A percentile compares a stretch with the other conserved stretches of the same genome.
Evolutionary conservation across 2,329 filamentous ascomycete genomes (phyloP).

Genomic region (Microascus cirrosus): DNA sequence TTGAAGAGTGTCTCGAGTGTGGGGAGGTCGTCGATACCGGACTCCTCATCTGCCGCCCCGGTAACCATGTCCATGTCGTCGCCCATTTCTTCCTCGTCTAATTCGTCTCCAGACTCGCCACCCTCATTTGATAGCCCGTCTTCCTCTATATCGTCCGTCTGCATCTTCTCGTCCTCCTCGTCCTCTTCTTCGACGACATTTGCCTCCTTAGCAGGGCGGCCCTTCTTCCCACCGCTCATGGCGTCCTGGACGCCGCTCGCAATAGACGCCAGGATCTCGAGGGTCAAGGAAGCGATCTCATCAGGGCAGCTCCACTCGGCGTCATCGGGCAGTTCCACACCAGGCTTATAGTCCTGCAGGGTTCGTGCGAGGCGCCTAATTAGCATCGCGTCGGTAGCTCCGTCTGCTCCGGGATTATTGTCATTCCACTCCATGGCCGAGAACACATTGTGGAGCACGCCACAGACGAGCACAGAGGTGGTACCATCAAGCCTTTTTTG

Average conservation of each 20-base stretch:
- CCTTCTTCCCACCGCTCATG: slow-evolving; percentile 21
- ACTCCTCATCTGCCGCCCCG: slow-evolving; percentile 31
- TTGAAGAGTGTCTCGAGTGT: slow-evolving; percentile 37
- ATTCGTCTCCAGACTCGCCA: slow-evolving; percentile 36
- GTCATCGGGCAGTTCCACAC: background rate
- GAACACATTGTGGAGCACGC: slow-evolving; percentile 53
- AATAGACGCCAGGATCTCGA: slow-evolving; percentile 55
- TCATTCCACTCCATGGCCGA: slow-evolving; percentile 41
- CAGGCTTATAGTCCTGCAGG: slow-evolving; percentile 18
- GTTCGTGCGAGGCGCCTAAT: slow-evolving; percentile 30
- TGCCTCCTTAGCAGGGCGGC: slow-evolving; percentile 23
- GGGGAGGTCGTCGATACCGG: slow-evolving; percentile 39
- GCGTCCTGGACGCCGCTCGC: slow-evolving; percentile 46
- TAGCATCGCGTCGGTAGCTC: slow-evolving; percentile 37
- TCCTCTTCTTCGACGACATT: slow-evolving; percentile 22
- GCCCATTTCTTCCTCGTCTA: slow-evolving; percentile 45
- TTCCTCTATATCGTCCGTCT: slow-evolving; percentile 22
- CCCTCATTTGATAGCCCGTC: slow-evolving; percentile 22
- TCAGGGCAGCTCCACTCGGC: slow-evolving; percentile 23
- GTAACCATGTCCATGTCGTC: slow-evolving; percentile 57
- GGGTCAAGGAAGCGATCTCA: slow-evolving; percentile 40
- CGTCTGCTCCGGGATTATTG: slow-evolving; percentile 32
- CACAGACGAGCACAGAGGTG: slow-evolving; percentile 45
- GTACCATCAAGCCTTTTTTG: slow-evolving; percentile 35
- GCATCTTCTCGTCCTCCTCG: slow-evolving; percentile 13